A percentile compares a stretch with the other conserved stretches of the same genome.
phyloP scores from a whole-genome alignment of 2,329 filamentous ascomycete genomes.

The Penicillium sclerotiorum region DNA sequence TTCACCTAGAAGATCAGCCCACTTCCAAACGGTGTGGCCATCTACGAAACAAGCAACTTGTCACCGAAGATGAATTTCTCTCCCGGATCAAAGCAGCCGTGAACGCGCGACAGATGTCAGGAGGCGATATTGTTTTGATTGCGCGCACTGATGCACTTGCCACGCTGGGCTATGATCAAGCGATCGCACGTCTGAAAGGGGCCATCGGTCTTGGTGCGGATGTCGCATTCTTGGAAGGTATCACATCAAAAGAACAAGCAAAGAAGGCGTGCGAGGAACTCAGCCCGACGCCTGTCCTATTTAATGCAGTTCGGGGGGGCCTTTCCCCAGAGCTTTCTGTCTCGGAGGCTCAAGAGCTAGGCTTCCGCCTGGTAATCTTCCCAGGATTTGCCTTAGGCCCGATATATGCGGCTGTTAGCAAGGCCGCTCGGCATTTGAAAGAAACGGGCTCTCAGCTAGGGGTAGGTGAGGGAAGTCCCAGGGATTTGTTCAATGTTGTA shows the following conservation, averaged over 20 bases:
- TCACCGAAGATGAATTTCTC: conserved; percentile 24
- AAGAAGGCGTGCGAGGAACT: conserved; percentile 28
- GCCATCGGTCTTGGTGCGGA: conserved; percentile 34
- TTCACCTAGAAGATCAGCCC: conserved; percentile 58
- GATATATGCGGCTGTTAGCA: conserved; percentile 26
- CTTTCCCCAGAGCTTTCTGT: conserved; percentile 32
- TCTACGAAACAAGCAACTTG: conserved; percentile 38
- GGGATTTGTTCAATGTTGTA: conserved; percentile 33
- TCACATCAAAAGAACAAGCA: conserved; percentile 32
- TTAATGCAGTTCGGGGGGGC: conserved; percentile 40
- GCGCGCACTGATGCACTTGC: conserved; percentile 35
- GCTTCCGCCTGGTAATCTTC: conserved; percentile 40
- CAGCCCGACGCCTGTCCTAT: conserved; percentile 31
- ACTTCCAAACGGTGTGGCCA: conserved; percentile 45
- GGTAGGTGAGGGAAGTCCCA: conserved; percentile 18
- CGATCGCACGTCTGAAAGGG: conserved; percentile 30
- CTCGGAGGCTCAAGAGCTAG: conserved; percentile 33
- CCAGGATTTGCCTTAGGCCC: conserved; percentile 31
- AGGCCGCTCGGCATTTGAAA: conserved; percentile 28
- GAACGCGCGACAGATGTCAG: conserved; percentile 30
- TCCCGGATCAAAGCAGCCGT: conserved; percentile 30
- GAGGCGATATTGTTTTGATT: conserved; percentile 38
- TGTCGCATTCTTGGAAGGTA: conserved; percentile 35
- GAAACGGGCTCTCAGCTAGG: conserved; percentile 21
- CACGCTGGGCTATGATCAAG: conserved; percentile 32